Base-by-base conservation (phyloP, 768 basidiomycete species). In the Pleurotus pulmonarius region DNA sequence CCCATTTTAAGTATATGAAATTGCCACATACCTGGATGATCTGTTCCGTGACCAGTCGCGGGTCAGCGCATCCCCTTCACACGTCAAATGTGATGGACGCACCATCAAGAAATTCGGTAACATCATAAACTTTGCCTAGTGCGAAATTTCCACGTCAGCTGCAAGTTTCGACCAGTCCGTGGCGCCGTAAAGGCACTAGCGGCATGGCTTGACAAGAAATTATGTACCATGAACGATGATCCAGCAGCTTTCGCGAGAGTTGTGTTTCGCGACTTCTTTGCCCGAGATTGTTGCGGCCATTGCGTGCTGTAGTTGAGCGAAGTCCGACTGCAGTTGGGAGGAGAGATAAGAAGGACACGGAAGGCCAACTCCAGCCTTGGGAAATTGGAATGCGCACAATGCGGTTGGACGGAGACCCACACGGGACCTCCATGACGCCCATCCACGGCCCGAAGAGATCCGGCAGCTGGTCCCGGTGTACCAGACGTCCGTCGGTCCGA, bases 151-250 rank as follows among this genome's bases (percentile, higher is more conserved):
- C 29, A 8, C 29, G 29, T 34, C 29, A 34, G 29, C 29, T 34
- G 9, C 29, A 29, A 44, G 46, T 26, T 51, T 15, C 22, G 20
- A 40, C 15, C 24, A 64, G 75, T 40, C 5, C 15, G 22, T 20
- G 20, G 2, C 24, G n/a, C 39, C 9, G 29, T 34, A 34, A 11
- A 34, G 29, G 7, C 29, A 34, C 4, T 8, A 11, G 29, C 29
- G 11, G 29, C 29, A 34, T 34, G 29, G 37, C 51, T 53, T 53
- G 38, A 37, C 51, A 29, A 34, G 11, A 8, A 34, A 34, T 34
- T 9, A 34, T 20, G 29, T 60, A 87, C 90, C 88, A 61, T 93
- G 90, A 0, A 94, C 87, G 56, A 94, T 91, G 58, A 93, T 91
- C 88, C 88, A 90, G 61, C 87, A 87, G 59, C 80, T 83, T 55